Evolutionary conservation across 2,329 filamentous ascomycete genomes (phyloP), one percentile per base, ranked within the genome.

Genomic region (Fusarium multiceps): DNA sequence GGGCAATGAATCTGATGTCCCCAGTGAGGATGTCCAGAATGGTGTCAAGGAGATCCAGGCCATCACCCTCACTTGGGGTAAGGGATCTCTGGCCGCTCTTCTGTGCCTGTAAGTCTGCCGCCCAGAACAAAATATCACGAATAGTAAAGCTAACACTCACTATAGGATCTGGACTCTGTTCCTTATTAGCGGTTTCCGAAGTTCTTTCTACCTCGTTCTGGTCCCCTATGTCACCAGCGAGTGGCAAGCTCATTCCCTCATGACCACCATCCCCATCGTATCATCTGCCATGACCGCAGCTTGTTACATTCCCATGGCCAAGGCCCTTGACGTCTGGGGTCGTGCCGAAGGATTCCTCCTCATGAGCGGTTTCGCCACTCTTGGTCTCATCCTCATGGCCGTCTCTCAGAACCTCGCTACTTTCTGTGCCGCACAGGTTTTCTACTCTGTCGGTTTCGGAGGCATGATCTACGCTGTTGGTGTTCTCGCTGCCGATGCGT

Each of bases 401-500:
- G 82, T 82, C 0, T 90, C 84, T 72, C 80, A 84, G 8, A 75
- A 74, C 53, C 70, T 80, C 9, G 69, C 73, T 2, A 77, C 78
- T 8, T 81, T 87, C 74, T 86, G 86, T 59, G 88, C 87, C 12
- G 87, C 86, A 7, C 48, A 79, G 76, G 87, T 91, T 6, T 88
- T 91, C 67, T 90, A 91, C 75, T 86, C 84, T 40, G 83, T 89
- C 37, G 90, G 90, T 18, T 81, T 83, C 56, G 85, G 84, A 11
- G 89, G 88, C 28, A 80, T 91, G 51, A 85, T 85, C 56, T 91
- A 90, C 72, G 83, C 85, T n/a, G 81, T 90, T 25, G 85, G 87
- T 62, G 86, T 92, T 16, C 87, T 92, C 72, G 87, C 89, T 53
- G 88, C 90, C 34, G 90, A 92, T 74, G 89, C 88, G 3, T 89